A percentile compares a stretch with the other conserved stretches of the same genome.
Conservation (phyloP, 2,329 filamentous ascomycete genomes). For the Venturia carpophila region DNA sequence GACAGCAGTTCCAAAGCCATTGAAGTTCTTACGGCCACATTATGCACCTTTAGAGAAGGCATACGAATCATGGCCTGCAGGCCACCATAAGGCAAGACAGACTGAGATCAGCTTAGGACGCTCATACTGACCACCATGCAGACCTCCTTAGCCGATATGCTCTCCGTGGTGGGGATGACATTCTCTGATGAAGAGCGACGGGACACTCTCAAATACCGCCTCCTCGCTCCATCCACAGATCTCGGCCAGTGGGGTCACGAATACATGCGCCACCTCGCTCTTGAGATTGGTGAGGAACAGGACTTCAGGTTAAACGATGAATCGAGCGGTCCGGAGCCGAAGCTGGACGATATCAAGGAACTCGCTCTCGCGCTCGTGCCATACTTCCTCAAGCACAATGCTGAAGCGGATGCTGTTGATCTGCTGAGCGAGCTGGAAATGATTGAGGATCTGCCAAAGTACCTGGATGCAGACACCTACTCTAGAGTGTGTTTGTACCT, state of each 20-base stretch:
- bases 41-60: conserved; percentile 82
- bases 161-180: conserved; percentile 98
- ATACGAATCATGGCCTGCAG: conserved; percentile 81
- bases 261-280: conserved; percentile 88
- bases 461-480: conserved; percentile 91
- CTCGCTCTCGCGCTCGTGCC: conserved; percentile 80
- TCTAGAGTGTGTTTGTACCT: conserved; percentile 92
- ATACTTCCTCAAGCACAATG: conserved; percentile 93
- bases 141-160: conserved; percentile 79
- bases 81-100: conserved; percentile 67
- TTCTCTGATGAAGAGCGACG: conserved; percentile 93
- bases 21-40: conserved; percentile 96
- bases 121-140: conserved; percentile 25
- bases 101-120: neutral
- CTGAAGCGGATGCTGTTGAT: conserved; percentile 95
- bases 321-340: conserved; percentile 43
- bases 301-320: conserved; percentile 80
- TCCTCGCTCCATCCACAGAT: conserved; percentile 83
- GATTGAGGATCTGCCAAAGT: conserved; percentile 82
- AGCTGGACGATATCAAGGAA: conserved; percentile 71
- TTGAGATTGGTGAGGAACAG: conserved; percentile 94
- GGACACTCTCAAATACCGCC: conserved; percentile 91
- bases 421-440: conserved; percentile 96
- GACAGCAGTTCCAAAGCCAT: conserved; percentile 96
- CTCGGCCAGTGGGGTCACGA: conserved; percentile 98